These are phyloP conservation scores for Alternaria postmessia DNA, from an alignment of 2,329 filamentous ascomycete species.

Conservation along the genomic window DNA sequence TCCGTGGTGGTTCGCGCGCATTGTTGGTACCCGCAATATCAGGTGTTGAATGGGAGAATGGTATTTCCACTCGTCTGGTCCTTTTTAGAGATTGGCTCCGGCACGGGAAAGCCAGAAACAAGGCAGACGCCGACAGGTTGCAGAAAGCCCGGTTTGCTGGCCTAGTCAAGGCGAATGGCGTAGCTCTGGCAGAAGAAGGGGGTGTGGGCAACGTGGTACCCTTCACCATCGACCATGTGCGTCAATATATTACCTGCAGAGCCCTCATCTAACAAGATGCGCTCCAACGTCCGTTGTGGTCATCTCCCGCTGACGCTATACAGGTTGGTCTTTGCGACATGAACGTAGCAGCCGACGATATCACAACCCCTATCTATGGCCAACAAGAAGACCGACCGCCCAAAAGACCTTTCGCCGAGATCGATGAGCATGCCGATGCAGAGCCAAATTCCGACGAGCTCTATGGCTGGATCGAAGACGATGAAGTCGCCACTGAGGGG, in stretches of 20 bases:
- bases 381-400: slow-evolving; percentile 49
- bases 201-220: slow-evolving; percentile 61
- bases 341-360: slow-evolving; percentile 41
- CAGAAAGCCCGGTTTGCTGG: slow-evolving; percentile 53
- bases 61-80: slow-evolving; percentile 75
- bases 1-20: slow-evolving; percentile 72
- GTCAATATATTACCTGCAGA: slow-evolving; percentile 47
- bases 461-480: slow-evolving; percentile 75
- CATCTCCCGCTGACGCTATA: slow-evolving; percentile 32
- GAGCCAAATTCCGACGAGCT: slow-evolving; percentile 70
- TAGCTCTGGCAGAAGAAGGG: slow-evolving; percentile 50
- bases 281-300: slow-evolving; percentile 17
- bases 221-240: slow-evolving; percentile 55
- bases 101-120: slow-evolving; percentile 38
- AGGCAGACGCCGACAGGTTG: slow-evolving; percentile 39
- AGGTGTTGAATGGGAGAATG: slow-evolving; percentile 80
- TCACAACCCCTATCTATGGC: slow-evolving; percentile 33
- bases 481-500: slow-evolving; percentile 57
- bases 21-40: slow-evolving; percentile 78
- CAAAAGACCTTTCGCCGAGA: slow-evolving; percentile 67
- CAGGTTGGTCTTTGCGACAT: slow-evolving; percentile 47
- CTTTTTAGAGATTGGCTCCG: slow-evolving; percentile 76
- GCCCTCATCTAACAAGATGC: slow-evolving; percentile 31
- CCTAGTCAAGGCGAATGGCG: slow-evolving; percentile 55
- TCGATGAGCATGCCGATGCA: slow-evolving; percentile 68